Conservation (phyloP, 1,284 basidiomycete genomes). For the Ceratorhiza oryzae-sativae region DNA sequence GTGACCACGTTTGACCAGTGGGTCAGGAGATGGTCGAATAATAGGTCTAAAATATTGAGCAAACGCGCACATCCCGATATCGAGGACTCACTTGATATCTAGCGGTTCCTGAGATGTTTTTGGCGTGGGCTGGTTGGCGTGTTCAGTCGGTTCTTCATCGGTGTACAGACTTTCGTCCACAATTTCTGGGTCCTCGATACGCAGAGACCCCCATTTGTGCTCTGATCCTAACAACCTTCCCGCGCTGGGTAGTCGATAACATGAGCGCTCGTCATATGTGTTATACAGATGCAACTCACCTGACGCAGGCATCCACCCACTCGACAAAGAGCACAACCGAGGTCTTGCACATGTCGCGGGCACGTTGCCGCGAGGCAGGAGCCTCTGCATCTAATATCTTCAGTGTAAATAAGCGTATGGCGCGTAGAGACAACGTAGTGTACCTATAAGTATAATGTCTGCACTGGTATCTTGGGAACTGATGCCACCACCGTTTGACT, state of each 20-base stretch:
- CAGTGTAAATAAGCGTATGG: background rate
- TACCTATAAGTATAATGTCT: conserved; percentile 21
- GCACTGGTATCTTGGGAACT: background rate
- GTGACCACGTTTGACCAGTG: background rate
- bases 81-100: conserved; percentile 1
- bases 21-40: background rate
- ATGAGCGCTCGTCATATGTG: background rate
- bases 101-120: background rate
- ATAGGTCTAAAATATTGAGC: background rate
- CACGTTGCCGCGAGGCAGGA: conserved; percentile 17
- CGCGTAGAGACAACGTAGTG: background rate
- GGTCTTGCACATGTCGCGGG: conserved; percentile 14
- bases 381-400: background rate
- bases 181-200: conserved; percentile 29
- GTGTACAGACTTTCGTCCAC: conserved; percentile 35
- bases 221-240: conserved; percentile 26
- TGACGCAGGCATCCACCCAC: conserved; percentile 32
- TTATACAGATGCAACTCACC: background rate
- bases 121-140: background rate
- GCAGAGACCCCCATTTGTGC: conserved; percentile 29
- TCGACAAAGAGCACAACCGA: conserved; percentile 31
- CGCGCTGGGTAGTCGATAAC: background rate
- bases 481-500: conserved; percentile 28
- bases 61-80: background rate
- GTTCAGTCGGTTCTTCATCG: background rate